Base-by-base conservation (phyloP, 2,329 filamentous ascomycete genomes). In the Calonectria pseudoturangicola region DNA sequence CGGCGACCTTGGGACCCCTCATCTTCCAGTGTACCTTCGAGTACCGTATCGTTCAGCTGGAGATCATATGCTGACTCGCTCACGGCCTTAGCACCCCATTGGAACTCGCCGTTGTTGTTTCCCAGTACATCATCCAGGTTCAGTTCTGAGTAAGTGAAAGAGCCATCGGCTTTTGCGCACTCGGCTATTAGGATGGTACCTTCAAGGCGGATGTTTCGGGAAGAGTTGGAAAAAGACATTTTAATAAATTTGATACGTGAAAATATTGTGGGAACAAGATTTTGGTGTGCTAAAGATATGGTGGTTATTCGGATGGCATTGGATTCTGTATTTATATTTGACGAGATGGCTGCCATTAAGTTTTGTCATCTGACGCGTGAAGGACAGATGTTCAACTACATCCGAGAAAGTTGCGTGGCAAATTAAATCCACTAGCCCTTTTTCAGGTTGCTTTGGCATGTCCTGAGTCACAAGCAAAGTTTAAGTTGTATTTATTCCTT, bases 41-140 rank as follows among this genome's bases (percentile, higher is more conserved):
- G 54, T 16, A 15, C 64, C 27, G 60, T 30, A 43, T 69, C 30
- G 63, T 76, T 6, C 9, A 63, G 39, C 13, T 15, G 8, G 36
- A 63, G 27, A 12, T 45, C 25, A n/a, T 10, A 30, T 7, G 36
- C 58, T 7, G 39, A n/a, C 13, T 33, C 9, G 21, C 58, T 63
- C 5, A 63, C n/a, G 12, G 39, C 58, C 12, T 28, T 27, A 2
- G 3, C 16, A 6, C 58, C 58, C 58, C 58, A 63, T n/a, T 12
- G 2, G 15, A 63, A 63, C 21, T 28, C 5, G 25, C 58, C 58
- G 10, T 63, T 15, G 39, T 45, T 63, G 18, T 63, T 63, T 45
- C 58, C 58, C 28, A 63, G 25, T 4, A 63, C 36, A 10, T 33
- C 25, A 21, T 63, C 58, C 5, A 63, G 58, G 16, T 43, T n/a